Evolutionary conservation across 169 alveolate species (phyloP).

Genomic region (Cystoisospora suis): DNA sequence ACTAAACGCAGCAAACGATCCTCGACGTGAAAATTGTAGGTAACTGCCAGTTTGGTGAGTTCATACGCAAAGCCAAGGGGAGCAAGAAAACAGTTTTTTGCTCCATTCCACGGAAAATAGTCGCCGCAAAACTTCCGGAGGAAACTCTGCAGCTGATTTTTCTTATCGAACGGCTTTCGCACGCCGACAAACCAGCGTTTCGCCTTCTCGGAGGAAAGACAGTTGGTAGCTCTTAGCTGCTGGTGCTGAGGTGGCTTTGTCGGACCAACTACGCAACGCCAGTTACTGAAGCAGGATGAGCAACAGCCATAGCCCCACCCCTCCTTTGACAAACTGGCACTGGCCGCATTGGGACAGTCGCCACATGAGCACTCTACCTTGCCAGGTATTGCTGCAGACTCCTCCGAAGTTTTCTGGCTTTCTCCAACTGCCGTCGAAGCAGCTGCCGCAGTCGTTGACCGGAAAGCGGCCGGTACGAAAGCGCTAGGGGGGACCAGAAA

Average conservation of each 20-base stretch:
- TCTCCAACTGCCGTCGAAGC: too few relatives aligned
- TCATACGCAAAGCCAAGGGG: background rate
- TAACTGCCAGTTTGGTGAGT: background rate
- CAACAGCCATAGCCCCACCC: background rate
- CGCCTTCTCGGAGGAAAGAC: background rate
- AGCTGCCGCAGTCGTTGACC: too few relatives aligned
- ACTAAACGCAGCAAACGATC: background rate
- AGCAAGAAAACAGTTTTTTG: background rate
- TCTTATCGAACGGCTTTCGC: conserved; percentile 26
- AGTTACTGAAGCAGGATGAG: background rate
- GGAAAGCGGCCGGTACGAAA: too few relatives aligned
- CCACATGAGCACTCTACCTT: too few relatives aligned
- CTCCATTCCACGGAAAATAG: background rate
- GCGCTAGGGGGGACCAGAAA: background rate
- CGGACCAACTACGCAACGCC: background rate
- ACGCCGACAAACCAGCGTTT: background rate
- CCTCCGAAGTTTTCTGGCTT: too few relatives aligned
- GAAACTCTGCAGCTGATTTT: background rate
- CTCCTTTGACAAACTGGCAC: too few relatives aligned
- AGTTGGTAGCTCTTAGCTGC: background rate
- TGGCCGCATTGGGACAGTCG: too few relatives aligned
- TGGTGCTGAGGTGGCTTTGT: background rate
- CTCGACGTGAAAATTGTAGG: background rate
- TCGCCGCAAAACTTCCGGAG: conserved; percentile 19
- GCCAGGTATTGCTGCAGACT: too few relatives aligned